Base-by-base conservation (phyloP, 1,284 basidiomycete genomes). In the Cryptococcus sp. region DNA sequence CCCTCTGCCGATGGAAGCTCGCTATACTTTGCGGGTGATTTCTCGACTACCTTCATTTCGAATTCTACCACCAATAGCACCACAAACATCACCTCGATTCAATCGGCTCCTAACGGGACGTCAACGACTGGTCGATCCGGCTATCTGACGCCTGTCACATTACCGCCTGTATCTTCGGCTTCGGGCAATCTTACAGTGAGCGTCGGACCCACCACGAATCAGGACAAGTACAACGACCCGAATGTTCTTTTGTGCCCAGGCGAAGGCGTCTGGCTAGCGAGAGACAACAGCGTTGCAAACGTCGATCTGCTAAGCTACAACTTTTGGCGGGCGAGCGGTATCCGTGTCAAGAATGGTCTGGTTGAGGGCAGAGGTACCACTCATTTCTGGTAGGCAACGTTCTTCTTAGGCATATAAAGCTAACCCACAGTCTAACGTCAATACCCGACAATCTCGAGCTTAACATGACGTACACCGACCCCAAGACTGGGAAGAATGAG, bases 261-360 rank as follows among this genome's bases (percentile, higher is more conserved):
- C 16, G 54, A 53, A 32, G 75, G 85, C 22, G 84, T 88, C 59
- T 98, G 92, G 90, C 83, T 93, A 52, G 88, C 85, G 21, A 79
- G 82, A 42, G 85, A 91, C 66, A 83, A 82, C 19, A 83, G 78
- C 42, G 76, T 78, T 24, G 83, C 86, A 1, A 79, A 86, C 34
- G 82, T 94, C 59, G 90, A 87, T 23, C 78, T 91, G 36, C 80
- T 86, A 46, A 81, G 85, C 40, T 88, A 87, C 70, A 78, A 82
- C 28, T 85, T 81, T 63, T 52, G 70, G 81, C 48, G 54, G 11
- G 70, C 64, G 13, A 88, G 55, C 49, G 94, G 93, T 10, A 73
- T 98, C 45, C 84, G 94, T 41, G 77, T 98, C 37, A 91, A 90
- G 25, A 98, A 98, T 76, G 92, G 91, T 1, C 89, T 92, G 70